Evolutionary conservation across 2,329 filamentous ascomycete genomes (phyloP), one percentile per base, ranked within the genome.

Genomic region (Septoria petroselini): DNA sequence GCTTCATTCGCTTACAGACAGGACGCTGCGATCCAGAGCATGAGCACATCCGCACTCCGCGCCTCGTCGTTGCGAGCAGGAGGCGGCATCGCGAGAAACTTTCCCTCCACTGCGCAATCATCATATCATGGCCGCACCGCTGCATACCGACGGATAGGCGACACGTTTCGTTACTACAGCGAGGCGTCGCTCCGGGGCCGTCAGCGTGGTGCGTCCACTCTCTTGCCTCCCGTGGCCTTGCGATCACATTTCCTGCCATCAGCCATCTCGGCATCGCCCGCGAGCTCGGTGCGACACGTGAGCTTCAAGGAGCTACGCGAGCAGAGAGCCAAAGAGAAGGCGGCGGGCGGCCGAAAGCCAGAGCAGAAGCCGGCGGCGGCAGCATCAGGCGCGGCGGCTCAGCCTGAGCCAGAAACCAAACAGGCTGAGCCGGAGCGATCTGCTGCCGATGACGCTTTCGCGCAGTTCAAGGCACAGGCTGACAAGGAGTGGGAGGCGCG

Each of bases 131-230:
- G 72, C 61, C 68, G 73, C 59, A 72, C 74, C 27, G 70, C 73
- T 42, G 69, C 73, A 47, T 74, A 76, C 64, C 68, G 75, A 59
- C 70, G 74, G 68, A 69, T 75, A 74, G 69, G 59, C 45, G 39
- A 50, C 23, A 44, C 55, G 40, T 35, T 56, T 9, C 49, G 60
- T 35, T 48, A 55, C 37, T 65, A 64, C 43, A 64, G 64, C 44
- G 57, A 64, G 50, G 61, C 47, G 18, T 55, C 62, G 48, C 59
- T 59, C 63, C 65, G 58, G 33, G 47, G 40, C 31, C 55, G 61
- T n/a, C 59, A 56, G 41, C 40, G 59, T 58, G 59, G 52, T 17
- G 30, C 50, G 25, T 52, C 55, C 11, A 48, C 53, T 5, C 54
- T 63, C 41, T 60, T 66, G 17, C 59, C 66, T 23, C 61, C 67